These are phyloP conservation scores for Dictyostelium capitatum DNA, from an alignment of 78 protist genomes.

Conservation along the genomic window DNA sequence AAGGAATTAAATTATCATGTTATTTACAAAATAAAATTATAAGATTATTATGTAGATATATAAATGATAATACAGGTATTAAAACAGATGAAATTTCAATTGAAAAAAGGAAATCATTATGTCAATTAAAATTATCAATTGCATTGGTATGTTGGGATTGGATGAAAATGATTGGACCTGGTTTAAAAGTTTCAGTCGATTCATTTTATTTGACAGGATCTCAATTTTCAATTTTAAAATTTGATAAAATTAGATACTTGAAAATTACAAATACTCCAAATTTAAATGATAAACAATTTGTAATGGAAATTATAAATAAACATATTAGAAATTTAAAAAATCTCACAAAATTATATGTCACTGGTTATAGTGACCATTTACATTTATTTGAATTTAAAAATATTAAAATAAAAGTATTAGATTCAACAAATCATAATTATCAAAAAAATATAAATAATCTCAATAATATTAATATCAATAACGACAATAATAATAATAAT, in stretches of 20 bases:
- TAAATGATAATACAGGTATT: not conserved
- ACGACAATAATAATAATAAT: slow-evolving; percentile 5
- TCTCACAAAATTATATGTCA: not conserved
- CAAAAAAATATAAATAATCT: not conserved
- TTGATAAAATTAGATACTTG: not conserved
- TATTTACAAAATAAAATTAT: not conserved
- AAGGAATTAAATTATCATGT: not conserved
- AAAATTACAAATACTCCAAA: not conserved
- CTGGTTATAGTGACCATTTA: not conserved
- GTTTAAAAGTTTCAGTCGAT: not conserved
- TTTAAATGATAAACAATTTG: not conserved
- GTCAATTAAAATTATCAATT: not conserved
- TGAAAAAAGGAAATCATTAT: not conserved
- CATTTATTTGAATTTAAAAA: not conserved
- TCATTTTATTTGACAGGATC: not conserved
- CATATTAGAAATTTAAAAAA: not conserved
- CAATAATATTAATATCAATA: not conserved
- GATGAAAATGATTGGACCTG: not conserved
- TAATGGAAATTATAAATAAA: not conserved
- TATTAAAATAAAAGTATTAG: not conserved
- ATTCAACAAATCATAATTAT: not conserved
- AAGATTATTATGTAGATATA: not conserved
- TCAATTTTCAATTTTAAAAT: not conserved
- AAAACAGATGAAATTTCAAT: not conserved
- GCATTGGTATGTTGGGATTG: not conserved